Conservation (phyloP, 2,329 filamentous ascomycete genomes). For the Penicillium fuscoglaucum region DNA sequence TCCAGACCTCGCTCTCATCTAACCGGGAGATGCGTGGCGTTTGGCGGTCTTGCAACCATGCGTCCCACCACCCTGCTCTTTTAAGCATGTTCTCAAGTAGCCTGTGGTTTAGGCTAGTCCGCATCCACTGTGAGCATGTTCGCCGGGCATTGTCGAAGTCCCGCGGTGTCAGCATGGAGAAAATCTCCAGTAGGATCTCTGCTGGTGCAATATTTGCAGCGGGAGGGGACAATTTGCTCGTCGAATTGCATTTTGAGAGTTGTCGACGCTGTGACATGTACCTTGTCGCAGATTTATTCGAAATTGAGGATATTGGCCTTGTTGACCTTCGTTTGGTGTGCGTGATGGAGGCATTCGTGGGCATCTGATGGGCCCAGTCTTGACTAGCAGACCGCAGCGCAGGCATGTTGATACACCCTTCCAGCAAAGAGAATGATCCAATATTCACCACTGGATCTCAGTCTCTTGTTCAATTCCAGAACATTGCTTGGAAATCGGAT, state of each 20-base stretch:
- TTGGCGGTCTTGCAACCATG: conserved; percentile 34
- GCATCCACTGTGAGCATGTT: conserved; percentile 62
- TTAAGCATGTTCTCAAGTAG: conserved; percentile 57
- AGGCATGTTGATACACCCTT: conserved; percentile 1
- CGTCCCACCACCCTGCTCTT: conserved; percentile 57
- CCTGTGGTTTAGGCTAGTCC: conserved; percentile 53
- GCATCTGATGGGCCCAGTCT: conserved; percentile 1
- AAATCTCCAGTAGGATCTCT: conserved; percentile 54
- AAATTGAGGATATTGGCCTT: neutral
- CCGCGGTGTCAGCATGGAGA: conserved; percentile 45
- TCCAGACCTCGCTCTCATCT: conserved; percentile 40
- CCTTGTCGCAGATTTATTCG: neutral
- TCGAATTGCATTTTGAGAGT: neutral
- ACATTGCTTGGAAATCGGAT: neutral
- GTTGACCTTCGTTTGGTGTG: neutral
- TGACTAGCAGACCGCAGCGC: neutral
- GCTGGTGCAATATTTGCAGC: conserved; percentile 43
- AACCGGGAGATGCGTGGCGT: conserved; percentile 33
- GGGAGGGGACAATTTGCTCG: conserved; percentile 19
- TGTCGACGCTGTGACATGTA: neutral
- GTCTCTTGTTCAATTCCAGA: neutral
- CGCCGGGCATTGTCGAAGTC: conserved; percentile 63
- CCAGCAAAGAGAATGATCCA: neutral
- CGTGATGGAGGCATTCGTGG: neutral
- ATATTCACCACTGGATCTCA: neutral